Conservation (phyloP, 2,329 filamentous ascomycete genomes). For the Trichophyton schoenleinii region DNA sequence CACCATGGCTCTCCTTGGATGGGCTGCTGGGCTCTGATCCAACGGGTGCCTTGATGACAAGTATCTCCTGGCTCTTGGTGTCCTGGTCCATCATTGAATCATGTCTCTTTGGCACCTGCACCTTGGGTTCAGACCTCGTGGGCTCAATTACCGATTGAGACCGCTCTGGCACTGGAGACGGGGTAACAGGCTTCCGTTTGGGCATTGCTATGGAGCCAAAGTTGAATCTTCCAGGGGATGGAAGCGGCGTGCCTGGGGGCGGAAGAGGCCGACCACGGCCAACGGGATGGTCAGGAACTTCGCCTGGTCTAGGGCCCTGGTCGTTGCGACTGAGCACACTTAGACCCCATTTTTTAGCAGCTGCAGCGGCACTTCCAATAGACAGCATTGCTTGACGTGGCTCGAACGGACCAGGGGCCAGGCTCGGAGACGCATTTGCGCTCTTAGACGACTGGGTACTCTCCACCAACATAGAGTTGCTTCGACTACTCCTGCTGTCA, state of each 20-base stretch:
- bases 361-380: slow-evolving; percentile 41
- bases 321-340: slow-evolving; percentile 37
- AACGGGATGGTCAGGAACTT: slow-evolving; percentile 55
- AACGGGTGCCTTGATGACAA: slow-evolving; percentile 53
- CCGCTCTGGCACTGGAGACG: slow-evolving; percentile 26
- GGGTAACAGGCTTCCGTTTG: slow-evolving; percentile 51
- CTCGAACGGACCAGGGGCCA: slow-evolving; percentile 4
- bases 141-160: slow-evolving; percentile 21
- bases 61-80: slow-evolving; percentile 38
- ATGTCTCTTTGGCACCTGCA: slow-evolving; percentile 40
- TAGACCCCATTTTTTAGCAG: slow-evolving; percentile 49
- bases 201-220: slow-evolving; percentile 45
- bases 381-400: slow-evolving; percentile 29
- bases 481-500: neutral
- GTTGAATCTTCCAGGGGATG: slow-evolving; percentile 49
- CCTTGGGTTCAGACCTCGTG: slow-evolving; percentile 29
- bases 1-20: neutral
- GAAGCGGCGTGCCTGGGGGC: slow-evolving; percentile 66
- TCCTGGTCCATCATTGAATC: slow-evolving; percentile 24
- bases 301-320: slow-evolving; percentile 24
- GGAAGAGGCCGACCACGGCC: slow-evolving; percentile 71
- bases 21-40: slow-evolving; percentile 37
- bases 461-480: neutral
- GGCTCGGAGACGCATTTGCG: neutral
- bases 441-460: neutral